Base-by-base conservation (phyloP, 352 stramenopile genomes). In the Phytopythium vexans region DNA sequence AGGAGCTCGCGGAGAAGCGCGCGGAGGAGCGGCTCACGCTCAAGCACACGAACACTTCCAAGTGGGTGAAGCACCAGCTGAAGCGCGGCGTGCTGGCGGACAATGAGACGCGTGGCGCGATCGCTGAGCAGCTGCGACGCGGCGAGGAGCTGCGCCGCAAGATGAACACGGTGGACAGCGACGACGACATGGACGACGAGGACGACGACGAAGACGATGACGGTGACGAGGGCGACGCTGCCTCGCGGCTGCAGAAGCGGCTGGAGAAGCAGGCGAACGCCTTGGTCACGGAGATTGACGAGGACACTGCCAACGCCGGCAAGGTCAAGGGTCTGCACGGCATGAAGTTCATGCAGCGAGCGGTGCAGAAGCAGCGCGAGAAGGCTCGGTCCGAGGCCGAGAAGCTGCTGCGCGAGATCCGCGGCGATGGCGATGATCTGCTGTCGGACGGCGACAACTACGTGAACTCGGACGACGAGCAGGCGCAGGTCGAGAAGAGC, bases 311-410 rank as follows among this genome's bases (percentile, higher is more conserved):
- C 9, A 62, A 68, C 12, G 72, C 74, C 10, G 60, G 50, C 5
- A 73, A 94, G 56, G 74, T 77, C 16, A 83, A 83, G 39, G 92
- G 93, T 4, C 72, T 99, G 4, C 91, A 98, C 16, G 88, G 96
- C 49, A 96, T 99, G 82, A 96, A 97, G 45, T 99, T 99, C 65
- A 99, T 99, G 97, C 89, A 99, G 75, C 85, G 89, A 32, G 96
- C 95, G n/a, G 79, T 98, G 35, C 78, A 98, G 68, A 95, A 94
- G 61, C 95, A 99, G 71, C 79, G 94, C 43, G 82, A 97, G 53
- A 84, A 91, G 51, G 91, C 96, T 4, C 87, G 92, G 10, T 66
- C 86, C 35, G 96, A 99, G 62, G 95, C 95, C 0, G 84, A 97
- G 51, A 82, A 89, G 62, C 72, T 99, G 36, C 74, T 99, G 42